Base-by-base conservation (phyloP, 805 yeast species). In the Grigorovia yakushimaensis region DNA sequence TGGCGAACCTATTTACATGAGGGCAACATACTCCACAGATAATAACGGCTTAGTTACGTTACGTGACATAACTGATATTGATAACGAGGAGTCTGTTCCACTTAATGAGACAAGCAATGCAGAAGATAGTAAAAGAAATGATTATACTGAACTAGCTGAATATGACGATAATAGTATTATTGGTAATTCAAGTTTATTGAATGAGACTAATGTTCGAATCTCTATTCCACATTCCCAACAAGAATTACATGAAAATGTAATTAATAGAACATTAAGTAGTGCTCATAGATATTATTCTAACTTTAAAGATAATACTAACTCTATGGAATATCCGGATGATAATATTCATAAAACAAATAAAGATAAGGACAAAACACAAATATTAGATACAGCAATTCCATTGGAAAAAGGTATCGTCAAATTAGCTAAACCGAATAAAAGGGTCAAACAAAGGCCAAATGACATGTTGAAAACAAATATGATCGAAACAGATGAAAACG, bases 1-100 rank as follows among this genome's bases (percentile, higher is more conserved):
- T 35, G 63, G 56, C 23, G 41, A 55, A 15, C 48, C 49, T 21
- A 41, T 50, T 5, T 51, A 55, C 23, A 53, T 58, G 13, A 49
- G 49, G 30, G 66, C 56, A 0, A 46, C 41, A 17, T 23, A 55
- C 1, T 51, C 52, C 4, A 56, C 37, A 15, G 37, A 54, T 35
- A 48, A 54, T 19, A 54, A 57, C 5, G 48, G 47, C 23, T 37
- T 62, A 19, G 49, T 52, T 3, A 56, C 62, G 19, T 21, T 51
- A 33, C 48, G 54, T n/a, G 48, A 49, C 30, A 48, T 47, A 17
- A 41, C 49, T 39, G 49, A 35, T 43, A 2, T 11, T 15, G 39
- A 30, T 11, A 33, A n/a, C 6, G n/a, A 30, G 7, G 39, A 35
- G 11, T 5, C 15, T 9, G 5, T 18, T 13, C n/a, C n/a, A 17